Percentiles rank a stretch among this genome's conserved stretches.
These are phyloP conservation scores for Pholiota molesta DNA, from an alignment of 768 basidiomycete species.

Conservation along the genomic window DNA sequence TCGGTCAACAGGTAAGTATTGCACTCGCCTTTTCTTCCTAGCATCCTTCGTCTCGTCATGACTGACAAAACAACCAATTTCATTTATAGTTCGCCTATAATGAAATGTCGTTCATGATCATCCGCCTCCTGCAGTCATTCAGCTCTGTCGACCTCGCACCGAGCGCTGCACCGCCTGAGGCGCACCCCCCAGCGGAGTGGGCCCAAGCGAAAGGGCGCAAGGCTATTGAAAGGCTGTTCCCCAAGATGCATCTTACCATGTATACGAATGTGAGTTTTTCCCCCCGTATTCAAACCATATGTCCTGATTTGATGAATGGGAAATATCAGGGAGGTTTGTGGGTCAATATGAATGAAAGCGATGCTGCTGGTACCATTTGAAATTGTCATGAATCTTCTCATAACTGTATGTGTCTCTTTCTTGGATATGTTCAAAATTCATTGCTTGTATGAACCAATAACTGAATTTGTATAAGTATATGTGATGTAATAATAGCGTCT, in stretches of 20 bases:
- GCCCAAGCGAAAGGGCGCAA: conserved; percentile 46
- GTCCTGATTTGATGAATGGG: neutral
- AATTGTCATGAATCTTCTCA: no score
- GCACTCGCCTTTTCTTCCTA: neutral
- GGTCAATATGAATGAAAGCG: conserved; percentile 49
- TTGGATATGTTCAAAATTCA: conserved; percentile 2
- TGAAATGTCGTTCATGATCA: conserved; percentile 65
- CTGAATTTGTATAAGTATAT: no score
- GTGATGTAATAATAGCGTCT: no score
- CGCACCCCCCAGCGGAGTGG: conserved; percentile 52
- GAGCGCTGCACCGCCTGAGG: conserved; percentile 47
- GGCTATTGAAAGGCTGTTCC: conserved; percentile 50
- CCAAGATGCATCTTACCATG: conserved; percentile 59
- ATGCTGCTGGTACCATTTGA: conserved; percentile 4
- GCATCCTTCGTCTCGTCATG: neutral
- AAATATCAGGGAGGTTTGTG: conserved; percentile 51
- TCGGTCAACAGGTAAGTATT: conserved; percentile 55
- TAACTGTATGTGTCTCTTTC: neutral
- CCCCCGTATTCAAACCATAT: neutral
- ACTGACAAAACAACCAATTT: neutral
- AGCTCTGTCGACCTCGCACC: conserved; percentile 47
- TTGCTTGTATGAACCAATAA: no score
- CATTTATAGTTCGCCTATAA: conserved; percentile 53
- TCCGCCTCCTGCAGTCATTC: conserved; percentile 66
- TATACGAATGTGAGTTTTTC: conserved; percentile 42